Evolutionary conservation across 2,329 filamentous ascomycete species (phyloP), one percentile per base, ranked within the genome.

Genomic region (Akanthomyces dipterigenus): DNA sequence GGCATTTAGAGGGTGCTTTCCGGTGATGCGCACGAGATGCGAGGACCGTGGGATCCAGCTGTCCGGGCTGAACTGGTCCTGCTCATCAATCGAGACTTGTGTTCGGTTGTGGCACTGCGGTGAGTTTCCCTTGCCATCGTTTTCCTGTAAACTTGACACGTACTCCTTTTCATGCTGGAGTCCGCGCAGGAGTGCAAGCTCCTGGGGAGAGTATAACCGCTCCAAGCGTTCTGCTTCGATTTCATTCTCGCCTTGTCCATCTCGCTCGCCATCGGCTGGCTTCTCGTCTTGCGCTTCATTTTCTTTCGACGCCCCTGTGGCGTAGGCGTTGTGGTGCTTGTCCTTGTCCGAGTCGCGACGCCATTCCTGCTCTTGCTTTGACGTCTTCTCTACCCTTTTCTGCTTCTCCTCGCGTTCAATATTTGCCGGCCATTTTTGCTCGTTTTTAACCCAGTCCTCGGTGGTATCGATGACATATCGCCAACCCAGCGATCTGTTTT

Each of bases 1-100:
- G 3, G 74, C 78, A 61, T 84, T 83, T 60, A 84, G 63, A 0
- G 80, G 80, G 66, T 83, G 80, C 49, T 81, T 81, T 4, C 80
- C 80, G 0, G 80, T 83, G 20, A 80, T 65, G 0, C 81, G 76
- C 40, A 82, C 78, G 5, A 83, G 71, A 28, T 78, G 66, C 0
- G 71, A 69, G 1, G 73, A 76, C 9, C 80, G 75, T 3, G 80
- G 80, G 2, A 83, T 71, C 81, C 80, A 83, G 62, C 81, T 82
- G 66, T 83, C 80, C 0, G 80, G 80, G 2, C 76, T 77, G 64
- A 79, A 79, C 46, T 82, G 78, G 63, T 83, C 81, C 3, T 72
- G 70, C 64, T 81, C 79, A 54, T 81, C 77, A 59, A 82, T 76
- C 7, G 69, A 68, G 11, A 76, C 70, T 18, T 60, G 63, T 2